Conservation (phyloP, 139 green algal genomes). For the Coelastrella sp. region DNA sequence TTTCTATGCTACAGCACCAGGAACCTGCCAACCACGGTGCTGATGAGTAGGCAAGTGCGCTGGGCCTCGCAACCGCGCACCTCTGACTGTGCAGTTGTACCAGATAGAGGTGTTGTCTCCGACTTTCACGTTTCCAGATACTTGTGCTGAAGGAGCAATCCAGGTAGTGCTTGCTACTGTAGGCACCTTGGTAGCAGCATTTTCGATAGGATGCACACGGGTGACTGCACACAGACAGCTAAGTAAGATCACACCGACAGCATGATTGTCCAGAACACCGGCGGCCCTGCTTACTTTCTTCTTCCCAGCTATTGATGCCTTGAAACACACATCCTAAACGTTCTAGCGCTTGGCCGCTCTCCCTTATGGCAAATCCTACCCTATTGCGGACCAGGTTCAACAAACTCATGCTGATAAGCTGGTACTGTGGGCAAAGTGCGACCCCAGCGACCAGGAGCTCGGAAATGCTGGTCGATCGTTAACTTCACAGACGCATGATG, state of each 20-base stretch:
- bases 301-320: constrained; percentile 88
- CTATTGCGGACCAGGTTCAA: constrained; percentile 72
- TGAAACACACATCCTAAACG: constrained; percentile 87
- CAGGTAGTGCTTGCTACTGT: constrained; percentile 75
- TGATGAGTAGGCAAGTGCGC: not conserved
- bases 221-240: constrained; percentile 73
- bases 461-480: not conserved
- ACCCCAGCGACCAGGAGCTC: not conserved
- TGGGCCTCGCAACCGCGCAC: constrained; percentile 56
- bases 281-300: constrained; percentile 82
- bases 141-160: constrained; percentile 89
- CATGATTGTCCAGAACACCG: too few relatives aligned
- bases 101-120: constrained; percentile 90
- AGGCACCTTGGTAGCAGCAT: constrained; percentile 76
- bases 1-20: too few relatives aligned
- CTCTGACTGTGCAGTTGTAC: constrained; percentile 91
- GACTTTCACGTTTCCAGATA: constrained; percentile 91
- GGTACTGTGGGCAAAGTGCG: not conserved
- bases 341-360: constrained; percentile 95
- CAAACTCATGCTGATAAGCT: not conserved
- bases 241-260: not conserved
- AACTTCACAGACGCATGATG: not conserved
- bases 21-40: not conserved
- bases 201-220: constrained; percentile 77
- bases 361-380: constrained; percentile 88